These are phyloP conservation scores for Lizonia empirigonia DNA, from an alignment of 2,329 filamentous ascomycete species.

Conservation along the genomic window DNA sequence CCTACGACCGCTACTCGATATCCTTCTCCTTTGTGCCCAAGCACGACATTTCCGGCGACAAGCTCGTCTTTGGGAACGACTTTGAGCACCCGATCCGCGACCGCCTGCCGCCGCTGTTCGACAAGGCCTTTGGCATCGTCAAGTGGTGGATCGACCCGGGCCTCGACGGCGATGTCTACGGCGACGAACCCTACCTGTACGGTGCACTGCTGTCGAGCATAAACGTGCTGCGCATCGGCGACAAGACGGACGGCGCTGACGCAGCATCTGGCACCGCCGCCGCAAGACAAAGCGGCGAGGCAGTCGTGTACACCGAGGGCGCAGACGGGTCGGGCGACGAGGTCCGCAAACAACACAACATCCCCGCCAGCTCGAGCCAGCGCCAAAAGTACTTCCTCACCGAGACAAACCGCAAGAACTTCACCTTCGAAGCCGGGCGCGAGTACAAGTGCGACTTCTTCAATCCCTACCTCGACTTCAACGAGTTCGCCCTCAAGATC, in stretches of 20 bases:
- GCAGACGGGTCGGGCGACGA: slow-evolving; percentile 53
- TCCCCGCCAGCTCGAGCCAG: slow-evolving; percentile 50
- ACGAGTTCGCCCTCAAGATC: slow-evolving; percentile 68
- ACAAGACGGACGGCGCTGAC: slow-evolving; percentile 35
- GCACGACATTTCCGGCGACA: slow-evolving; percentile 65
- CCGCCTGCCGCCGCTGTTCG: slow-evolving; percentile 83
- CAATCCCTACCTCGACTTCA: slow-evolving; percentile 92
- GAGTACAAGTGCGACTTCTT: slow-evolving; percentile 76
- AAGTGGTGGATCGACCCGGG: slow-evolving; percentile 92
- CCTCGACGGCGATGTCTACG: slow-evolving; percentile 86
- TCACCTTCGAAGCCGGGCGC: slow-evolving; percentile 66
- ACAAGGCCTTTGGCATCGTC: slow-evolving; percentile 81
- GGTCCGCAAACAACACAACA: slow-evolving; percentile 46
- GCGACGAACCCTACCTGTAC: slow-evolving; percentile 84
- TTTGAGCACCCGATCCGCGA: slow-evolving; percentile 91
- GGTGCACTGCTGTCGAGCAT: slow-evolving; percentile 81
- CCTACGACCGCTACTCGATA: slow-evolving; percentile 83
- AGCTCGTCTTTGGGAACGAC: slow-evolving; percentile 93
- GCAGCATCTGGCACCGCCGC: slow-evolving; percentile 51
- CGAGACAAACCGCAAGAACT: slow-evolving; percentile 60
- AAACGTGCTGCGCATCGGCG: slow-evolving; percentile 74
- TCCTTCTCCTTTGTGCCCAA: slow-evolving; percentile 79
- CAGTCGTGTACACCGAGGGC: slow-evolving; percentile 61
- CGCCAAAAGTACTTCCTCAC: slow-evolving; percentile 67
- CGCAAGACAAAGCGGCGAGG: slow-evolving; percentile 57